A percentile compares a stretch with the other conserved stretches of the same genome.
These are phyloP conservation scores for Fusarium graminum DNA, from an alignment of 2,329 filamentous ascomycete species.

Conservation along the genomic window DNA sequence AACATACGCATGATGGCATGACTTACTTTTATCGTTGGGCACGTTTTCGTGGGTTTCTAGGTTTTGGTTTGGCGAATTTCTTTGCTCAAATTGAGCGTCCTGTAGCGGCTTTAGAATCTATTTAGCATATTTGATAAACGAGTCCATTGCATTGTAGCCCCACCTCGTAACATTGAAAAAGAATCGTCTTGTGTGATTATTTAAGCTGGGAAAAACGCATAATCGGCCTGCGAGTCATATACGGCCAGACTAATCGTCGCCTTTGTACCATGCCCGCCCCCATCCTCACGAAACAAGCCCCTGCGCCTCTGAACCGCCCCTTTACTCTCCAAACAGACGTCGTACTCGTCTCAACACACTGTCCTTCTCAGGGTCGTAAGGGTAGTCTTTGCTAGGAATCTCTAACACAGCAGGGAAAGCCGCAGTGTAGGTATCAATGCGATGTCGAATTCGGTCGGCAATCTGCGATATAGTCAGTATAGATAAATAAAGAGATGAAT, in stretches of 20 bases:
- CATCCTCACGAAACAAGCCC: constrained; percentile 19
- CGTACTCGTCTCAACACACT: constrained; percentile 91
- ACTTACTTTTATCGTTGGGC: constrained; percentile 30
- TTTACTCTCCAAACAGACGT: constrained; percentile 75
- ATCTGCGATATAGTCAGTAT: constrained; percentile 70
- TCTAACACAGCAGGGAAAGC: constrained; percentile 97
- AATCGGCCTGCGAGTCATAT: constrained; percentile 15
- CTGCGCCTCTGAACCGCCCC: constrained; percentile 4
- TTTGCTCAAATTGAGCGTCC: constrained; percentile 38
- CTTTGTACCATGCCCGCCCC: constrained; percentile 15
- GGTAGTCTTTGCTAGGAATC: constrained; percentile 98
- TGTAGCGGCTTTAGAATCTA: constrained; percentile 46
- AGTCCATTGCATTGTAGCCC: constrained; percentile 28
- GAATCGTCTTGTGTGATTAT: constrained; percentile 15
- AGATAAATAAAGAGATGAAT: not conserved
- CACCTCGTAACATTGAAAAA: constrained; percentile 11
- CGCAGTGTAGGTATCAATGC: constrained; percentile 90
- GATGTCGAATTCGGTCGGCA: constrained; percentile 91
- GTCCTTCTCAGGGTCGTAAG: constrained; percentile 98
- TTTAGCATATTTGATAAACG: constrained; percentile 37
- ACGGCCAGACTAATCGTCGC: not conserved
- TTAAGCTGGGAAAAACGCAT: constrained; percentile 20
- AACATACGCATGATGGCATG: constrained; percentile 28
- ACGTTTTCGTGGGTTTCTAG: constrained; percentile 37
- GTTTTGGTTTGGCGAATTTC: constrained; percentile 42